Conservation (phyloP, 2,329 filamentous ascomycete species). For the Aspergillus versicolor region DNA sequence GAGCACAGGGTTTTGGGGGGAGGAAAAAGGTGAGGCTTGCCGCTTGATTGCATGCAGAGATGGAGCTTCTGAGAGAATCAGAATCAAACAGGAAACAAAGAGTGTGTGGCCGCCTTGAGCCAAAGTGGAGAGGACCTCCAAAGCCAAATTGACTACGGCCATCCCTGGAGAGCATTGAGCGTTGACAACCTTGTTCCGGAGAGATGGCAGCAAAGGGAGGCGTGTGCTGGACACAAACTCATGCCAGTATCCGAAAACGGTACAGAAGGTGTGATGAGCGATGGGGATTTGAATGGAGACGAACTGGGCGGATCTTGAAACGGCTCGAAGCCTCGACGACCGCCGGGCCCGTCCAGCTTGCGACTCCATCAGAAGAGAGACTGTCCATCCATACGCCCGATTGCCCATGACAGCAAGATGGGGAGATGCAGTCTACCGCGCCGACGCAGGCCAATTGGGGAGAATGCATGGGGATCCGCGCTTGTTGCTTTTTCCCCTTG, state of each 20-base stretch:
- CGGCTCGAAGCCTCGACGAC: no score
- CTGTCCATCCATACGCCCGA: neutral
- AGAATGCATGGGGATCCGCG: neutral
- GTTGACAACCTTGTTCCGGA: neutral
- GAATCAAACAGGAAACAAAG: neutral
- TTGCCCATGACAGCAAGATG: neutral
- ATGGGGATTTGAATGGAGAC: no score
- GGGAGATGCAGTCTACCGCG: neutral
- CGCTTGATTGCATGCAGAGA: neutral
- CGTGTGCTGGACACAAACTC: conserved; percentile 3
- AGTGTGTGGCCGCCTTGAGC: conserved; percentile 2
- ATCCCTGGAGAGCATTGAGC: neutral
- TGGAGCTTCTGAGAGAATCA: neutral
- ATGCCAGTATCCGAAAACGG: conserved; percentile 12
- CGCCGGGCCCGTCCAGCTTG: no score
- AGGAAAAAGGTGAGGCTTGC: conserved; percentile 2
- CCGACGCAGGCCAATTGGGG: neutral
- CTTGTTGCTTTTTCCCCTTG: neutral
- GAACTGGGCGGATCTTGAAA: no score
- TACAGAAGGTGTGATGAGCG: neutral
- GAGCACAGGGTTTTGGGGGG: neutral
- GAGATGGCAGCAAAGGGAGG: neutral
- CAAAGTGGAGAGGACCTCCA: neutral
- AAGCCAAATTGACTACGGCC: neutral
- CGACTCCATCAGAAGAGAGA: no score